phyloP scores from a whole-genome alignment of 805 yeast genomes.

The Ogataea siamensis region DNA sequence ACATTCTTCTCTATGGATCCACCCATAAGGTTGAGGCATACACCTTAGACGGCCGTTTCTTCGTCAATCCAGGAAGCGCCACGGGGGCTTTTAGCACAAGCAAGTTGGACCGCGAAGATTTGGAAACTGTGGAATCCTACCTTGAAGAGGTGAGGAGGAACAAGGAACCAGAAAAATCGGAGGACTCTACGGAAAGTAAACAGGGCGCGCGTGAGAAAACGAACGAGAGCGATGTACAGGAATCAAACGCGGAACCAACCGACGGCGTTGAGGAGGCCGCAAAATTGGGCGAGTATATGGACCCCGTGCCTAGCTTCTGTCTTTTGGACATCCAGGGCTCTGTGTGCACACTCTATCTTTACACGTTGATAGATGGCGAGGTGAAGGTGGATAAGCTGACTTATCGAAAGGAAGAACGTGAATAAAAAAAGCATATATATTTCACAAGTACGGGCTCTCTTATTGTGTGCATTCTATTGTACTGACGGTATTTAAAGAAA shows the following conservation, averaged over 20 bases:
- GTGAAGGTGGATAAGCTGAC: conserved; percentile 88
- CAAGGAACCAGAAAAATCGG: conserved; percentile 2
- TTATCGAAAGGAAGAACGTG: conserved; percentile 47
- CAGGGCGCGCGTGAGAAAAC: conserved; percentile 9
- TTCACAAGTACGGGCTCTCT: too few relatives aligned
- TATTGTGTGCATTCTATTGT: conserved; percentile 3
- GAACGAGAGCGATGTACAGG: conserved; percentile 11
- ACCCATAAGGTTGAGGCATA: conserved; percentile 92
- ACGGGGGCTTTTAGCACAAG: conserved; percentile 84
- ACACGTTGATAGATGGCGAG: conserved; percentile 75
- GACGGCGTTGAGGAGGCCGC: conserved; percentile 18
- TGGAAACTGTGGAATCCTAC: conserved; percentile 37
- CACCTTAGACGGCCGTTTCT: conserved; percentile 86
- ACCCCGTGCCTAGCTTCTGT: conserved; percentile 81
- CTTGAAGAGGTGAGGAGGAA: conserved; percentile 14
- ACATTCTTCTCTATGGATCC: conserved; percentile 89
- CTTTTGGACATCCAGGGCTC: conserved; percentile 80
- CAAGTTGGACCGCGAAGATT: conserved; percentile 55
- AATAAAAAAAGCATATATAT: neutral
- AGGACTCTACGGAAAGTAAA: too few relatives aligned
- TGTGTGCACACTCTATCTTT: conserved; percentile 77
- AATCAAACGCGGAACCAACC: conserved; percentile 12
- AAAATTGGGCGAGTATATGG: conserved; percentile 30
- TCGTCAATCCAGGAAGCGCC: conserved; percentile 95
- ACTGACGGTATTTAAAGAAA: conserved; percentile 8